Evolutionary conservation across 1,284 basidiomycete genomes (phyloP).

Genomic region (Leccinum subrobustum): DNA sequence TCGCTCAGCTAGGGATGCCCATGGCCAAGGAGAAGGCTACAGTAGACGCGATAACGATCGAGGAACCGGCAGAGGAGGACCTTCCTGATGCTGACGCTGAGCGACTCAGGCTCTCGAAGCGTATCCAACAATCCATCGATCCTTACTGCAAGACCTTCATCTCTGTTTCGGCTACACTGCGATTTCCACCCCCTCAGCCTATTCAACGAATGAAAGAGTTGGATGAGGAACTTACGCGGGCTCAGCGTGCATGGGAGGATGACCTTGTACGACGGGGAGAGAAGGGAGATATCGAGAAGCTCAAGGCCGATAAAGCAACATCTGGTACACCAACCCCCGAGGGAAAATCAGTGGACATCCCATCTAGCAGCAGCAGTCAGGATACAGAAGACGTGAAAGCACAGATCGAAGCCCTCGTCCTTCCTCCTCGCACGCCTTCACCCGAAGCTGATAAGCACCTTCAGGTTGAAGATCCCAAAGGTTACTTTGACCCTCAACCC

Average conservation of each 20-base stretch:
- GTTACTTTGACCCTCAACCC: constrained; percentile 46
- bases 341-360: constrained; percentile 14
- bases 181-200: constrained; percentile 88
- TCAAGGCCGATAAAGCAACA: constrained; percentile 31
- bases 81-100: constrained; percentile 69
- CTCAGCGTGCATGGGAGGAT: constrained; percentile 79
- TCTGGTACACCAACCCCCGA: constrained; percentile 34
- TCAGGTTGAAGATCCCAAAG: constrained; percentile 30
- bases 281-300: constrained; percentile 44
- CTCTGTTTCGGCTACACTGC: constrained; percentile 86
- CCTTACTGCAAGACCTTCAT: constrained; percentile 86
- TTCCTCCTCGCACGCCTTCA: constrained; percentile 48
- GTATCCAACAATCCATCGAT: constrained; percentile 76
- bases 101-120: constrained; percentile 61
- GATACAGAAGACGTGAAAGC: constrained; percentile 59
- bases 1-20: constrained; percentile 33
- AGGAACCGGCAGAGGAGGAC: constrained; percentile 45
- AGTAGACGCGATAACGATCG: constrained; percentile 16
- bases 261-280: constrained; percentile 82
- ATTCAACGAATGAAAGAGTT: constrained; percentile 85
- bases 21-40: constrained; percentile 17
- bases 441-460: constrained; percentile 24
- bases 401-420: constrained; percentile 66
- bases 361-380: constrained; percentile 1
- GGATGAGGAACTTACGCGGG: constrained; percentile 67